phyloP scores from a whole-genome alignment of 306 rosid genomes.

The Albizia julibrissin region DNA sequence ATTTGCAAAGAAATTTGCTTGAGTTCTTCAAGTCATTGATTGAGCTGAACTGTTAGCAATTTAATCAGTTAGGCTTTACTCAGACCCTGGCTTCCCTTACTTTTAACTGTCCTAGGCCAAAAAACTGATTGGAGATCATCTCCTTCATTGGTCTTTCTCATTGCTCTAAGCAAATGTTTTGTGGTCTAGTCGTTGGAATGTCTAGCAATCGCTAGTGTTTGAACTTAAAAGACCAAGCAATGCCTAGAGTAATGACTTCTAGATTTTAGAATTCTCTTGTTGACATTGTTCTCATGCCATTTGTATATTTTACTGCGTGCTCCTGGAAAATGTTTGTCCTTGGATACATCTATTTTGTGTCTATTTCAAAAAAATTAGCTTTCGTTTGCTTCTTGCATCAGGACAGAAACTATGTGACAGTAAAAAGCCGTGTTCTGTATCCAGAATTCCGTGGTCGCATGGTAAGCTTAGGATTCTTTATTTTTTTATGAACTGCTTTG shows the following conservation, averaged over 20 bases:
- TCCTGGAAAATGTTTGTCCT: constrained; percentile 2
- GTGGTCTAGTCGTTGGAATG: not conserved
- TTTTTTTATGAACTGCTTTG: constrained; percentile 19
- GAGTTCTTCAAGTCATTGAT: not conserved
- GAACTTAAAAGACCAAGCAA: not conserved
- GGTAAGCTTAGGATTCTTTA: constrained; percentile 56
- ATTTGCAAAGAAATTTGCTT: constrained; percentile 8
- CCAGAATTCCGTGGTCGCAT: constrained; percentile 99
- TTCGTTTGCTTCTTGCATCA: constrained; percentile 47
- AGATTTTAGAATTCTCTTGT: constrained; percentile 25
- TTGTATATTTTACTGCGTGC: constrained; percentile 26
- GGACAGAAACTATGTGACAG: constrained; percentile 83
- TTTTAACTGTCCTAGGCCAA: not conserved
- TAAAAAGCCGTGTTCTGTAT: constrained; percentile 73
- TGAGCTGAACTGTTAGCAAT: constrained; percentile 2
- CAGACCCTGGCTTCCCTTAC: not conserved
- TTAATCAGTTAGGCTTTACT: constrained; percentile 12
- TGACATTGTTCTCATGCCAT: not conserved
- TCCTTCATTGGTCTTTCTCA: constrained; percentile 11
- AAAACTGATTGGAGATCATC: constrained; percentile 1
- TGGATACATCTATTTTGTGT: constrained; percentile 22
- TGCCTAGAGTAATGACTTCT: not conserved
- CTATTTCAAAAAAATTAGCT: constrained; percentile 15
- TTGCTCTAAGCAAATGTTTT: constrained; percentile 19
- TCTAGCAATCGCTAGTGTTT: constrained; percentile 1